phyloP scores from a whole-genome alignment of 2,329 filamentous ascomycete species.

The Venturia oleaginea region DNA sequence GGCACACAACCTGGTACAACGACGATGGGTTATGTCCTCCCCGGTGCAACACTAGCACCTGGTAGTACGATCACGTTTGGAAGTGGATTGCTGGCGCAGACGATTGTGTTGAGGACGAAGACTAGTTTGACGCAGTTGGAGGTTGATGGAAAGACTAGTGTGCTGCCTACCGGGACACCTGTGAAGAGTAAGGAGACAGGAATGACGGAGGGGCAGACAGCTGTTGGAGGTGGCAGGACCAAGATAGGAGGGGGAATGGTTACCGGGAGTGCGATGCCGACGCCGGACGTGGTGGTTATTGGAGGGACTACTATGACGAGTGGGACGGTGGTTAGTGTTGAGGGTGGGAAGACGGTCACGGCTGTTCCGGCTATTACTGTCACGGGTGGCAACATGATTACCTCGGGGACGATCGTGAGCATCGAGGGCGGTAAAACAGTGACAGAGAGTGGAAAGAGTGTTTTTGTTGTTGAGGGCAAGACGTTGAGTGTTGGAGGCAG shows the following conservation, averaged over 20 bases:
- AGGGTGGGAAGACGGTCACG: neutral
- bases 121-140: neutral
- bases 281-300: neutral
- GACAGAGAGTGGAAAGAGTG: neutral
- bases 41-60: neutral
- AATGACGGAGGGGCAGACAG: neutral
- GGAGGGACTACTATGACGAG: neutral
- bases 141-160: neutral
- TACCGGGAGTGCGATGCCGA: neutral
- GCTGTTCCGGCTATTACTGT: neutral
- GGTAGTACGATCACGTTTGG: slow-evolving; percentile 1
- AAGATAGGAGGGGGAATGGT: neutral
- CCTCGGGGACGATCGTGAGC: neutral
- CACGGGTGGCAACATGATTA: neutral
- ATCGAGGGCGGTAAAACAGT: neutral
- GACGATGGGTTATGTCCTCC: neutral
- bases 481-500: neutral
- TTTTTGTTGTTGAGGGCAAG: neutral
- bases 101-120: slow-evolving; percentile 6
- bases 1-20: neutral
- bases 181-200: neutral
- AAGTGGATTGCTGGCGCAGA: neutral
- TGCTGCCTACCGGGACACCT: neutral
- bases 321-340: neutral
- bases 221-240: neutral